phyloP scores from a whole-genome alignment of 202 grass and related monocot species.

The Brachypodium distachyon region DNA sequence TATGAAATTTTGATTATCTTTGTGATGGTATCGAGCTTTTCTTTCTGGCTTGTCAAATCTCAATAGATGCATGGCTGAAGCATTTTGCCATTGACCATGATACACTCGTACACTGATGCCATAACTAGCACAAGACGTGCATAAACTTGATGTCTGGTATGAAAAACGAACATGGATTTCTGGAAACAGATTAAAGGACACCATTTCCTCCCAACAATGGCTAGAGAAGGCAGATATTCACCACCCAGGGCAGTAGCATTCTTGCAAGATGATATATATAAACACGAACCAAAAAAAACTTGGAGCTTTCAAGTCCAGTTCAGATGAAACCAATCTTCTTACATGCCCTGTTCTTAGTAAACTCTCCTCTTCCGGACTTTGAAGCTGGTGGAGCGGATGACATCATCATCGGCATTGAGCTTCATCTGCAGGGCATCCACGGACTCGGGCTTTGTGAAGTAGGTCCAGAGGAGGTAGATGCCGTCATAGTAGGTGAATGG shows the following conservation, averaged over 20 bases:
- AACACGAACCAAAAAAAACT: neutral
- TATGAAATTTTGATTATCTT: neutral
- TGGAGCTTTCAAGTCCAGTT: neutral
- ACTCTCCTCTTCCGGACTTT: constrained; percentile 53
- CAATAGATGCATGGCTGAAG: neutral
- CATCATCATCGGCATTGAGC: constrained; percentile 57
- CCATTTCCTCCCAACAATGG: neutral
- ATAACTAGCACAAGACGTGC: neutral
- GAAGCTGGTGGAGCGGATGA: constrained; percentile 66
- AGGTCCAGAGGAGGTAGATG: constrained; percentile 83
- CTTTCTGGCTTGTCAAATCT: neutral
- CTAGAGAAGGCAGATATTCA: neutral
- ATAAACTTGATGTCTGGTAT: neutral
- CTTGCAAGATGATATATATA: constrained; percentile 17
- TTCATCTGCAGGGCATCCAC: constrained; percentile 41
- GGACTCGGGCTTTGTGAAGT: constrained; percentile 91
- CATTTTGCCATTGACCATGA: too few species aligned
- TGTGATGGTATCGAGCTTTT: neutral
- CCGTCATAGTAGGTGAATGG: constrained; percentile 76
- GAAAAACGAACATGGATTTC: neutral
- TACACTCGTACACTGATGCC: too few species aligned
- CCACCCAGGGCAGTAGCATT: neutral
- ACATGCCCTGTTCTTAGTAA: neutral
- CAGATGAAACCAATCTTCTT: neutral
- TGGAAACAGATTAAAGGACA: neutral